These are phyloP conservation scores for Sindora glabra DNA, from an alignment of 306 rosid species.

Conservation along the genomic window DNA sequence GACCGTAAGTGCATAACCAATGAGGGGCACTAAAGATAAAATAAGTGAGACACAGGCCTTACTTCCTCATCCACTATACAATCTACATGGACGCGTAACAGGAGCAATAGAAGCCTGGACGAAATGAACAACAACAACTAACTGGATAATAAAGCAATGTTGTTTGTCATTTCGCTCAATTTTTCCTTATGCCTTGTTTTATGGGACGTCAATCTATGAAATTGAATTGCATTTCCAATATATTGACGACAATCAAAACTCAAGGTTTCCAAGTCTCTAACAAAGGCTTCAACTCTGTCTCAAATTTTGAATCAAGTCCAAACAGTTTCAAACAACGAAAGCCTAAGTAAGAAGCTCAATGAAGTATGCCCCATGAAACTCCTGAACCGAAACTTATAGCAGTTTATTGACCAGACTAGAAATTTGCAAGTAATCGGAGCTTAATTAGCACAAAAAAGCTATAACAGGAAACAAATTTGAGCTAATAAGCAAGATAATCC, in stretches of 20 bases:
- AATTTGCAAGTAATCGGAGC: neutral
- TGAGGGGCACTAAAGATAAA: no score
- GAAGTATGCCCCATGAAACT: neutral
- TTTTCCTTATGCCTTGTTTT: neutral
- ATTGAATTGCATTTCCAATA: slow-evolving; percentile 1
- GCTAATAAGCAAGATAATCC: no score
- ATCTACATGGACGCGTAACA: neutral
- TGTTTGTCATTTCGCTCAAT: neutral
- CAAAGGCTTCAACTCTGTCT: neutral
- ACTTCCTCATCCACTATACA: no score
- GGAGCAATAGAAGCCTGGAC: neutral
- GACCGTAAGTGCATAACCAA: neutral
- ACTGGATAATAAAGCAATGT: neutral
- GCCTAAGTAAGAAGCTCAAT: neutral
- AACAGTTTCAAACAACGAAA: neutral
- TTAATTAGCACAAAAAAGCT: neutral
- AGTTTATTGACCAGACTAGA: neutral
- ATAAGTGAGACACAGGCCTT: no score
- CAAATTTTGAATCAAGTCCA: no score
- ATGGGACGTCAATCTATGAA: slow-evolving; percentile 5
- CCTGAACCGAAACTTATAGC: neutral
- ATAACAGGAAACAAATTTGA: neutral
- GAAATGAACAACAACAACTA: neutral
- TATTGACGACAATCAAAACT: neutral
- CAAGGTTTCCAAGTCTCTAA: slow-evolving; percentile 2